Evolutionary conservation across 345 rosid species (phyloP).

Genomic region (Syzygium oleosum): DNA sequence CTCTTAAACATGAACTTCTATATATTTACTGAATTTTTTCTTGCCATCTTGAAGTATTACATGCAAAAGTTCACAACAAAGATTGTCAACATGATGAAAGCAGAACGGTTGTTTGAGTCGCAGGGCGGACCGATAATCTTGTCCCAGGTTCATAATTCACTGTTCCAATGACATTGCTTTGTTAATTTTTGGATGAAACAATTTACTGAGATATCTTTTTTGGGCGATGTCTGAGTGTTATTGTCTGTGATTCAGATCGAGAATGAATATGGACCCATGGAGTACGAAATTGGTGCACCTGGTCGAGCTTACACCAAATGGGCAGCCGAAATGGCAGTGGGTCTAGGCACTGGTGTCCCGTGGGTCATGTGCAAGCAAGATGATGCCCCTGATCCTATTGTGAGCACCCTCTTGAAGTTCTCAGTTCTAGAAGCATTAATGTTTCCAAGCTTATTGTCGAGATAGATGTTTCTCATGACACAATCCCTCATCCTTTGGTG

Average conservation of each 20-base stretch:
- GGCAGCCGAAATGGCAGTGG: constrained; percentile 98
- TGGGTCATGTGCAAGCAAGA: constrained; percentile 99
- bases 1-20: background rate
- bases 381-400: constrained; percentile 96
- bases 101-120: constrained; percentile 69
- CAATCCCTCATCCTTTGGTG: constrained; percentile 3
- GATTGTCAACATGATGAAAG: constrained; percentile 98
- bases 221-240: background rate
- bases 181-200: background rate
- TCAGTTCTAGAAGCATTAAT: background rate
- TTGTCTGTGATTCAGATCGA: constrained; percentile 51
- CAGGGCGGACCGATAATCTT: constrained; percentile 98
- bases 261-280: constrained; percentile 98
- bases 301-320: constrained; percentile 67
- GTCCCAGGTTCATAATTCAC: constrained; percentile 59
- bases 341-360: constrained; percentile 93
- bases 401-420: constrained; percentile 22
- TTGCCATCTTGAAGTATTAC: constrained; percentile 42
- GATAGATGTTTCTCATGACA: background rate
- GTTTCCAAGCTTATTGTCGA: constrained; percentile 3
- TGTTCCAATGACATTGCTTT: background rate
- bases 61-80: constrained; percentile 86
- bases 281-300: constrained; percentile 64
- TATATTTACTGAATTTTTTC: background rate
- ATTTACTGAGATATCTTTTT: background rate